A percentile compares a stretch with the other conserved stretches of the same genome.
Conservation (phyloP, 305 asterid genomes). For the Rubia balearica region DNA sequence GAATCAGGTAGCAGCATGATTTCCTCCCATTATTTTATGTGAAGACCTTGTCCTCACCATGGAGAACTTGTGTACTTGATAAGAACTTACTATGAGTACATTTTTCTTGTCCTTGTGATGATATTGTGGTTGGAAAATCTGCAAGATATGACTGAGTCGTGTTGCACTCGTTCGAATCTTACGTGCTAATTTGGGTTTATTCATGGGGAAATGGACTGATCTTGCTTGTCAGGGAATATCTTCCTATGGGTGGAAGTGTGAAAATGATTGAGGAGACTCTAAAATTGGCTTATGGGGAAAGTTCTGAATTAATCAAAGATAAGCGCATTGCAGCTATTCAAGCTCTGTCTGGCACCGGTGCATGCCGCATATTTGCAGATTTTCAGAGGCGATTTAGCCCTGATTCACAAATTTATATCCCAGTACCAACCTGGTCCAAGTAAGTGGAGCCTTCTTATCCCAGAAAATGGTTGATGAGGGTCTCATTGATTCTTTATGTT, state of each 20-base stretch:
- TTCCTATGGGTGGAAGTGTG: conserved; percentile 95
- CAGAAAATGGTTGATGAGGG: conserved; percentile 3
- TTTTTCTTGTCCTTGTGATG: not conserved
- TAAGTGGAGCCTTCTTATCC: conserved; percentile 32
- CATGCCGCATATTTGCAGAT: conserved; percentile 94
- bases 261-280: conserved; percentile 79
- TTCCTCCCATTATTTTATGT: not conserved
- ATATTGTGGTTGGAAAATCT: not conserved
- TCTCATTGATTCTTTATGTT: not conserved
- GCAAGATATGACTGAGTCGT: not conserved
- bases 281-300: conserved; percentile 85
- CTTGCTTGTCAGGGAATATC: conserved; percentile 72
- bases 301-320: conserved; percentile 77
- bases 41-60: not conserved
- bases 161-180: not conserved
- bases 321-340: conserved; percentile 87
- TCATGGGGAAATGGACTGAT: conserved; percentile 3
- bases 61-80: not conserved
- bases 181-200: not conserved
- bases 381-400: conserved; percentile 92
- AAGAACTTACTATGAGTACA: not conserved
- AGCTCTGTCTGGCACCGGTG: conserved; percentile 96
- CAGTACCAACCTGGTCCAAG: conserved; percentile 98
- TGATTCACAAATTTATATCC: conserved; percentile 76
- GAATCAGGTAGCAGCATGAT: not conserved